Percentiles rank a stretch among this genome's conserved stretches.
phyloP scores from a whole-genome alignment of 2,329 filamentous ascomycete genomes.

The Aspergillus bombycis region DNA sequence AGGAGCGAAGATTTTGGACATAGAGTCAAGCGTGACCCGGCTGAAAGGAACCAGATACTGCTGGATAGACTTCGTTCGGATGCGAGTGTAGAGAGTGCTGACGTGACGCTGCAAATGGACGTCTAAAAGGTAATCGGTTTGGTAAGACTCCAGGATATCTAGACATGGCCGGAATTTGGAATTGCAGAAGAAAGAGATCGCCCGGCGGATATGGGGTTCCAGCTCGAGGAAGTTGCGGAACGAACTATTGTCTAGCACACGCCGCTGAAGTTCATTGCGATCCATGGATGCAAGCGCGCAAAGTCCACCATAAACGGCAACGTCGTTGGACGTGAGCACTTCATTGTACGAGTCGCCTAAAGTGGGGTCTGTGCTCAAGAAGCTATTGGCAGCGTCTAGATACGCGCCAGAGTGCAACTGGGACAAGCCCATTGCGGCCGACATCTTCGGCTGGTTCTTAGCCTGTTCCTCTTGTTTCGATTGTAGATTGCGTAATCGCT shows the following conservation, averaged over 20 bases:
- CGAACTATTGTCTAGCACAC: slow-evolving; percentile 75
- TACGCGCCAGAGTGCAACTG: slow-evolving; percentile 61
- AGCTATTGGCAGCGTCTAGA: slow-evolving; percentile 69
- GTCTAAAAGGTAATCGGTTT: slow-evolving; percentile 86
- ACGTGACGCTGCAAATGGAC: slow-evolving; percentile 80
- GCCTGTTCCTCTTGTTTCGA: slow-evolving; percentile 60
- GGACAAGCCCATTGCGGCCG: slow-evolving; percentile 63
- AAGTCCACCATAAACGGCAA: slow-evolving; percentile 89
- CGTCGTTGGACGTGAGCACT: slow-evolving; percentile 79
- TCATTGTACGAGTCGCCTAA: slow-evolving; percentile 65
- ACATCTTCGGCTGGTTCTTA: slow-evolving; percentile 67
- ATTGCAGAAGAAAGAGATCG: slow-evolving; percentile 85
- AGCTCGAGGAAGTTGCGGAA: slow-evolving; percentile 90
- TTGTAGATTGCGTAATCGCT: slow-evolving; percentile 57
- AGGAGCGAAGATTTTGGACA: slow-evolving; percentile 75
- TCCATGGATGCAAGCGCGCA: slow-evolving; percentile 90
- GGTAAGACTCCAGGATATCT: slow-evolving; percentile 77
- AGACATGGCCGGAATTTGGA: slow-evolving; percentile 88
- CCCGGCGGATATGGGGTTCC: slow-evolving; percentile 91
- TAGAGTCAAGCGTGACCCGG: slow-evolving; percentile 76
- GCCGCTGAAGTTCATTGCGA: slow-evolving; percentile 70
- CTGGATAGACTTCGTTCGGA: slow-evolving; percentile 88
- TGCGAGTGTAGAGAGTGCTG: slow-evolving; percentile 67
- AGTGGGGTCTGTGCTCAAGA: slow-evolving; percentile 67
- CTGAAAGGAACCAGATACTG: slow-evolving; percentile 93